These are phyloP conservation scores for Saccharomycopsis hybrid DNA, from an alignment of 1,139 yeast species.

Conservation along the genomic window DNA sequence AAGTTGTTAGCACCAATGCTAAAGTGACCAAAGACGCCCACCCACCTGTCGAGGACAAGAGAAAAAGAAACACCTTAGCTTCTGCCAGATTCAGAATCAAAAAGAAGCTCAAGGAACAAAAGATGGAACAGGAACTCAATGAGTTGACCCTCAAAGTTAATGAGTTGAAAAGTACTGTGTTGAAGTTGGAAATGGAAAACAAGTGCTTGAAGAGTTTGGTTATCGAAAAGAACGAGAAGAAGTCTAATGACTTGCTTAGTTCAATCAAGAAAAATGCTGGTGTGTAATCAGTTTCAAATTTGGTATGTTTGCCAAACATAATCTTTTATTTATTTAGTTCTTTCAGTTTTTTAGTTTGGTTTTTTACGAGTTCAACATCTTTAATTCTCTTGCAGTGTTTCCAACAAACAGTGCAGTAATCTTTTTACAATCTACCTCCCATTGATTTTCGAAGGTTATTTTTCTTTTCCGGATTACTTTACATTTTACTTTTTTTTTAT, in stretches of 20 bases:
- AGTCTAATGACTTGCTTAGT: conserved; percentile 19
- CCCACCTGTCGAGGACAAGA: conserved; percentile 32
- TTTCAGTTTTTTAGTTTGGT: too few species aligned
- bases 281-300: background rate
- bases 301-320: too few species aligned
- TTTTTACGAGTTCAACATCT: too few species aligned
- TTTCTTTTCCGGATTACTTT: too few species aligned
- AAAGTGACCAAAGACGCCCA: conserved; percentile 5
- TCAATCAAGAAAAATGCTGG: conserved; percentile 19
- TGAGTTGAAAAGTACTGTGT: conserved; percentile 38
- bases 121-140: conserved; percentile 46
- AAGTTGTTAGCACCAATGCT: background rate
- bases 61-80: conserved; percentile 57
- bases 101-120: conserved; percentile 53
- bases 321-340: too few species aligned
- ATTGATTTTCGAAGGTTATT: too few species aligned
- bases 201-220: conserved; percentile 44
- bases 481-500: too few species aligned
- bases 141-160: conserved; percentile 35
- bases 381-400: too few species aligned
- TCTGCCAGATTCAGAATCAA: conserved; percentile 56
- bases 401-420: too few species aligned
- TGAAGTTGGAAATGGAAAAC: conserved; percentile 43
- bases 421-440: too few species aligned
- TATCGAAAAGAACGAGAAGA: conserved; percentile 42